Percentiles rank a stretch among this genome's conserved stretches.
Evolutionary conservation across 2,329 filamentous ascomycete species (phyloP).

Genomic region (Colletotrichum tropicicola): DNA sequence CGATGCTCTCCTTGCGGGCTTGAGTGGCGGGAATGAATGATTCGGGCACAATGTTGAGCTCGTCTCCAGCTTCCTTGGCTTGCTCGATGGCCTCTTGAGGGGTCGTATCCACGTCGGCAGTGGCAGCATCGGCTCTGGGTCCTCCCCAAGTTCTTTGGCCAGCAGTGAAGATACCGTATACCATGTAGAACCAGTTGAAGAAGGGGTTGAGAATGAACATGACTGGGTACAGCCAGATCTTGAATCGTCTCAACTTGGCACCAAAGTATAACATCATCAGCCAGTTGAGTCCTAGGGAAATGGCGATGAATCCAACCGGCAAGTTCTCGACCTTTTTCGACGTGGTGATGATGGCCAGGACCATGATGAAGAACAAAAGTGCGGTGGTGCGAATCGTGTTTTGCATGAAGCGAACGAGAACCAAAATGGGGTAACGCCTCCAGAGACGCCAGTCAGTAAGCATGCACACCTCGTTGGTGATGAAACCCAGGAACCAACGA

Average conservation of each 20-base stretch:
- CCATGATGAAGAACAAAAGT: constrained; percentile 92
- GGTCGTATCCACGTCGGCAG: constrained; percentile 79
- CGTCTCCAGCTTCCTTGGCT: constrained; percentile 82
- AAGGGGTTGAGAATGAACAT: constrained; percentile 98
- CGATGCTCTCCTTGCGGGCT: constrained; percentile 50
- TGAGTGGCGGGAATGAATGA: constrained; percentile 75
- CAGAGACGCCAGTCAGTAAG: constrained; percentile 92
- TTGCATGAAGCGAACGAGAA: constrained; percentile 90
- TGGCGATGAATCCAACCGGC: constrained; percentile 91
- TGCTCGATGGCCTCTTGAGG: constrained; percentile 85
- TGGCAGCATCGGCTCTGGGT: constrained; percentile 86
- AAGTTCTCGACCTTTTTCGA: constrained; percentile 80
- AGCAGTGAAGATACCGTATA: constrained; percentile 94
- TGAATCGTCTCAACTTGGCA: constrained; percentile 84
- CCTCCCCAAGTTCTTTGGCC: constrained; percentile 96
- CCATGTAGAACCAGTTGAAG: constrained; percentile 99
- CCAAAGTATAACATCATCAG: constrained; percentile 96
- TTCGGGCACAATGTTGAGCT: constrained; percentile 88
- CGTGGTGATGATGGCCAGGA: constrained; percentile 85
- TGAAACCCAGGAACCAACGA: constrained; percentile 96
- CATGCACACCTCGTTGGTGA: constrained; percentile 99
- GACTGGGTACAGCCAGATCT: constrained; percentile 92
- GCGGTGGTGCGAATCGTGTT: constrained; percentile 96
- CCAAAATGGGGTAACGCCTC: constrained; percentile 88
- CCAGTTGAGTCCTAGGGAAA: constrained; percentile 94